Percentiles rank a stretch among this genome's conserved stretches.
These are phyloP conservation scores for Delitschia confertaspora DNA, from an alignment of 495 filamentous ascomycete genomes.

Conservation along the genomic window DNA sequence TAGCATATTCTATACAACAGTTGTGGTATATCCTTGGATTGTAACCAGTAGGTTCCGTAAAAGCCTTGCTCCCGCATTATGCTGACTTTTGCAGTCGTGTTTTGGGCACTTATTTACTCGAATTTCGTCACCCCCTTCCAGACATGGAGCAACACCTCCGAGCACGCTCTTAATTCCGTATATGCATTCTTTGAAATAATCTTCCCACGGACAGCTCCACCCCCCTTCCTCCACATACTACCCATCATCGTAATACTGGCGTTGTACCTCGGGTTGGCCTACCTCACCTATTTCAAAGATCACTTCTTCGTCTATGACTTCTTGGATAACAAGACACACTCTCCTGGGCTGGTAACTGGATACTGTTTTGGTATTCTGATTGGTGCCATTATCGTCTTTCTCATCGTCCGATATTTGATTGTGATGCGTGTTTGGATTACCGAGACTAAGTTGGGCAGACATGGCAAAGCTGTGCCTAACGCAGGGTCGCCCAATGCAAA, in stretches of 20 bases:
- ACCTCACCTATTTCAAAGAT: conserved; percentile 58
- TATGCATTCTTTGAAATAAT: conserved; percentile 67
- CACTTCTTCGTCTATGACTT: conserved; percentile 71
- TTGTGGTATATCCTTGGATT: conserved; percentile 60
- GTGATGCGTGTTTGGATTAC: conserved; percentile 44
- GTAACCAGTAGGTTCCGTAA: conserved; percentile 40
- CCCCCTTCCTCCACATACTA: conserved; percentile 47
- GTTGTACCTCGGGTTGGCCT: conserved; percentile 64
- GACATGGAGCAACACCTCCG: conserved; percentile 65
- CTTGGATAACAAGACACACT: conserved; percentile 47
- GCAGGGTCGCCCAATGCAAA: background rate
- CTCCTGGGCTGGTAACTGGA: conserved; percentile 39
- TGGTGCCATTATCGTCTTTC: conserved; percentile 56
- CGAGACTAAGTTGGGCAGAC: conserved; percentile 42
- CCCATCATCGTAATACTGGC: conserved; percentile 54
- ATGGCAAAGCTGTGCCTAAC: conserved; percentile 33
- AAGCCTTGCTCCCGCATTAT: background rate
- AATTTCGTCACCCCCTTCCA: conserved; percentile 44
- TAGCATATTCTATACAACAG: conserved; percentile 53
- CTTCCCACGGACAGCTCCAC: conserved; percentile 50
- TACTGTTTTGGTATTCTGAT: conserved; percentile 57
- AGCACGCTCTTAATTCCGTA: conserved; percentile 62
- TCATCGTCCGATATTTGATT: conserved; percentile 45
- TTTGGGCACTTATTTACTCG: conserved; percentile 50
- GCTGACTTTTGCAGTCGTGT: conserved; percentile 39